A percentile compares a stretch with the other conserved stretches of the same genome.
These are phyloP conservation scores for Anethum foeniculum DNA, from an alignment of 140 eudicot genomes.

Conservation along the genomic window DNA sequence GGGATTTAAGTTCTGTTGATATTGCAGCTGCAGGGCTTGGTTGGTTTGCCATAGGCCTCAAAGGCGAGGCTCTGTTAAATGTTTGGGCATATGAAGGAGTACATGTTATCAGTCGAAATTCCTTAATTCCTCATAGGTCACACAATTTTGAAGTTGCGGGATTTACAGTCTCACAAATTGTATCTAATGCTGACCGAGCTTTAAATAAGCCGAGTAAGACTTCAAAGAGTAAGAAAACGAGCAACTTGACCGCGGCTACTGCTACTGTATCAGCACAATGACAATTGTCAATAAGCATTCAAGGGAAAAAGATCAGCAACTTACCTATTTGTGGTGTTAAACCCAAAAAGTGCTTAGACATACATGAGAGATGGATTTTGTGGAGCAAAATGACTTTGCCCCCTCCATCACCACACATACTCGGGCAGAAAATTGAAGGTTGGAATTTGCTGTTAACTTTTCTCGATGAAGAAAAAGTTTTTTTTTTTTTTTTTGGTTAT, in stretches of 20 bases:
- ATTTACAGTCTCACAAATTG: slow-evolving; percentile 73
- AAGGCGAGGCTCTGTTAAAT: slow-evolving; percentile 66
- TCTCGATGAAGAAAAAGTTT: not conserved
- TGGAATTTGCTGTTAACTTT: not conserved
- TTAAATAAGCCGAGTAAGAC: slow-evolving; percentile 32
- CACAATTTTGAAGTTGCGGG: slow-evolving; percentile 63
- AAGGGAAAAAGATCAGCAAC: not conserved
- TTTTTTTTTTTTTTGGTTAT: not conserved
- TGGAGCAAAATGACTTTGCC: not conserved
- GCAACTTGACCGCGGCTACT: slow-evolving; percentile 16
- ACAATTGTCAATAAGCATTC: not conserved
- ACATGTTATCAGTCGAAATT: slow-evolving; percentile 47
- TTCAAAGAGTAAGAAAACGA: slow-evolving; percentile 32
- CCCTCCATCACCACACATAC: not conserved
- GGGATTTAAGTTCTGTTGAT: slow-evolving; percentile 74
- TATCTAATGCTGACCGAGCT: slow-evolving; percentile 69
- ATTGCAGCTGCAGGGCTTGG: slow-evolving; percentile 87
- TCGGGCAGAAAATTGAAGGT: not conserved
- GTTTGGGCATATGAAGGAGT: slow-evolving; percentile 92
- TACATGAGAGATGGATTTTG: not conserved
- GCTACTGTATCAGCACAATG: slow-evolving; percentile 7
- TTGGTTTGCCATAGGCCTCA: slow-evolving; percentile 86
- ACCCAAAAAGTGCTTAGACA: not conserved
- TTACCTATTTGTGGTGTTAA: not conserved
- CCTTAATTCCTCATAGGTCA: slow-evolving; percentile 62